Evolutionary conservation across 352 stramenopile species (phyloP), one percentile per base, ranked within the genome.

Genomic region (Globisporangium okanoganense): DNA sequence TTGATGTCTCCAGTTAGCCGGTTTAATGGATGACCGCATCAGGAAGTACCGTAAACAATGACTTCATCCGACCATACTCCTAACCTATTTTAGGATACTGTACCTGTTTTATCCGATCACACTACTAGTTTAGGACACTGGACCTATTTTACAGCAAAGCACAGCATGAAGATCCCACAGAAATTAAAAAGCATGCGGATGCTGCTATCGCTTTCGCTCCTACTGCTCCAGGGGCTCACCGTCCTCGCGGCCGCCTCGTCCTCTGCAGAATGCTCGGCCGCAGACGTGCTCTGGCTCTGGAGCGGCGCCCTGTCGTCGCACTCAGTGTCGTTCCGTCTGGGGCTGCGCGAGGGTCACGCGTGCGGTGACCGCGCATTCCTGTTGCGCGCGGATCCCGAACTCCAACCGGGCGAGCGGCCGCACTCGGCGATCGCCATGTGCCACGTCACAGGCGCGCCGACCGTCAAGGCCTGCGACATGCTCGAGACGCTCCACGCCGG

Each of bases 221-320:
- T 56, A 10, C 49, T 56, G 13, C 29, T 54, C 7, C 27, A 41
- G 5, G n/a, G 25, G 18, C 27, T 29, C 8, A 6, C n/a, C n/a
- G n/a, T n/a, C n/a, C n/a, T n/a, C n/a, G n/a, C 31, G 16, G 10
- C 5, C 18, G n/a, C 18, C 9, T 7, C 29, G 3, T 10, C 10
- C 8, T 22, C 49, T 18, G n/a, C 29, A 29, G 9, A 45, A 22
- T 91, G 81, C 33, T 62, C 70, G 41, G 63, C 68, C 0, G 70
- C 64, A 0, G 80, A 89, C 45, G 79, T 90, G 53, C 43, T 83
- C 33, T 93, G 83, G 83, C 29, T 93, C 14, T 93, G 83, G 83
- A 86, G 76, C 38, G 83, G 83, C 56, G 80, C 79, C 36, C 64
- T 93, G 41, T 80, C 81, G 45, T 75, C 81, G 43, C 70, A 79